phyloP scores from a whole-genome alignment of 176 grass and related monocot species.

The Urochloa ruziziensis region DNA sequence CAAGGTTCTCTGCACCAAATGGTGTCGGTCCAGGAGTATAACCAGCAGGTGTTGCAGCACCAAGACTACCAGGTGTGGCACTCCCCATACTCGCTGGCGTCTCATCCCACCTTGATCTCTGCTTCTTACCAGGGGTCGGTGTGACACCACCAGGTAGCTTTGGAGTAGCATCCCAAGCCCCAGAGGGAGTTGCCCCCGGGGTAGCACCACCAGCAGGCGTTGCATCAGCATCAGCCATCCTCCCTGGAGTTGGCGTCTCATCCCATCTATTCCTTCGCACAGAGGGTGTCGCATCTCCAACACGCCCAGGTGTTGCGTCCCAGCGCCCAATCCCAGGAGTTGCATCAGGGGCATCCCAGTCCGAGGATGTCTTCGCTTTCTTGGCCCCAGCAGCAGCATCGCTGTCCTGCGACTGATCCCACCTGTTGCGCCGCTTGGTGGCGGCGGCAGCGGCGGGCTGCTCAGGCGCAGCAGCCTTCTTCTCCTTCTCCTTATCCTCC shows the following conservation, averaged over 20 bases:
- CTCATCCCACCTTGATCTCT: slow-evolving; percentile 96
- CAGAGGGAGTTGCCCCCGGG: slow-evolving; percentile 75
- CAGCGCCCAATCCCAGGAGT: slow-evolving; percentile 83
- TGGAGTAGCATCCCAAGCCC: slow-evolving; percentile 93
- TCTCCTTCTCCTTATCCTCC: slow-evolving; percentile 67
- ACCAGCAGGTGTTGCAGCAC: slow-evolving; percentile 58
- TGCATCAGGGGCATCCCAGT: slow-evolving; percentile 92
- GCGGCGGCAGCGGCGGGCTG: slow-evolving; percentile 37
- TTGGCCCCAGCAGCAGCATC: slow-evolving; percentile 49
- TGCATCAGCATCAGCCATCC: slow-evolving; percentile 84
- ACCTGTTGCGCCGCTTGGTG: slow-evolving; percentile 77
- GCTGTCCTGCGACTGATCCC: slow-evolving; percentile 88
- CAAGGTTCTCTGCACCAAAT: slow-evolving; percentile 65
- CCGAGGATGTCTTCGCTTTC: slow-evolving; percentile 66
- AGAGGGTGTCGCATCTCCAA: slow-evolving; percentile 73
- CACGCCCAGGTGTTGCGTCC: slow-evolving; percentile 78
- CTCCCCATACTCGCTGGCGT: slow-evolving; percentile 77
- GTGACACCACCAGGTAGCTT: slow-evolving; percentile 85
- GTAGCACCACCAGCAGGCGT: slow-evolving; percentile 77
- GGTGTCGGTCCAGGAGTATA: slow-evolving; percentile 89
- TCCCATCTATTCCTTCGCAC: slow-evolving; percentile 92
- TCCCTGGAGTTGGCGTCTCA: slow-evolving; percentile 92
- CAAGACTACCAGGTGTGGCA: slow-evolving; percentile 48
- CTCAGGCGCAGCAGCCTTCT: slow-evolving; percentile 37
- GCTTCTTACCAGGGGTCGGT: slow-evolving; percentile 79